These are phyloP conservation scores for Verticillium nonalfalfae DNA, from an alignment of 2,329 filamentous ascomycete species.

Conservation along the genomic window DNA sequence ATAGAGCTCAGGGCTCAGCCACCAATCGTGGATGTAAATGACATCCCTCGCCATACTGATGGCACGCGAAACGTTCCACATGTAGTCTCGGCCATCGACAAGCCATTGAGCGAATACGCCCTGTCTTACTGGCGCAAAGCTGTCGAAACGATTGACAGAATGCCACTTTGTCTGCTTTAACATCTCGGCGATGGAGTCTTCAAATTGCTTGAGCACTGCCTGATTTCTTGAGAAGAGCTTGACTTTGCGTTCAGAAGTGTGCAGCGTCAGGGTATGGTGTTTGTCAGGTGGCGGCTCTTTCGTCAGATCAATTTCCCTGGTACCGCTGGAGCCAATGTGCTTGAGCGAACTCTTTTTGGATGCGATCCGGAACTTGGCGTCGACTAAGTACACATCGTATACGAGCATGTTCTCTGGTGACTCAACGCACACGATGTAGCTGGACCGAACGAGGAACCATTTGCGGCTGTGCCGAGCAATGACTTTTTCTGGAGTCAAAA, in stretches of 20 bases:
- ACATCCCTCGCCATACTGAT: slow-evolving; percentile 97
- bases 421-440: slow-evolving; percentile 96
- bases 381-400: slow-evolving; percentile 96
- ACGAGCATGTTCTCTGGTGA: slow-evolving; percentile 98
- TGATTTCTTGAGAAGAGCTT: slow-evolving; percentile 90
- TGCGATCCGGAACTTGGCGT: slow-evolving; percentile 77
- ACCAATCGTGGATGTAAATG: slow-evolving; percentile 99
- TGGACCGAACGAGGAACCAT: slow-evolving; percentile 97
- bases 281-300: slow-evolving; percentile 36
- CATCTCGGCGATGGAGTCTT: slow-evolving; percentile 89
- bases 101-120: slow-evolving; percentile 93
- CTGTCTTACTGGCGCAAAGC: slow-evolving; percentile 83
- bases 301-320: slow-evolving; percentile 41
- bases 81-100: slow-evolving; percentile 94
- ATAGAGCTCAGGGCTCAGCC: slow-evolving; percentile 94
- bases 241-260: slow-evolving; percentile 86
- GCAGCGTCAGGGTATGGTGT: slow-evolving; percentile 82
- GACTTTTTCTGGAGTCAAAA: slow-evolving; percentile 71
- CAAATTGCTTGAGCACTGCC: slow-evolving; percentile 82
- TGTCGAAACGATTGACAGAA: slow-evolving; percentile 78
- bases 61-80: slow-evolving; percentile 98
- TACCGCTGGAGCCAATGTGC: slow-evolving; percentile 51
- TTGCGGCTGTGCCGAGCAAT: slow-evolving; percentile 82
- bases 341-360: slow-evolving; percentile 58
- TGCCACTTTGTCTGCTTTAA: slow-evolving; percentile 76